Conservation (phyloP, 192 early-diverging fungal species). For the Coemansia sp. region DNA sequence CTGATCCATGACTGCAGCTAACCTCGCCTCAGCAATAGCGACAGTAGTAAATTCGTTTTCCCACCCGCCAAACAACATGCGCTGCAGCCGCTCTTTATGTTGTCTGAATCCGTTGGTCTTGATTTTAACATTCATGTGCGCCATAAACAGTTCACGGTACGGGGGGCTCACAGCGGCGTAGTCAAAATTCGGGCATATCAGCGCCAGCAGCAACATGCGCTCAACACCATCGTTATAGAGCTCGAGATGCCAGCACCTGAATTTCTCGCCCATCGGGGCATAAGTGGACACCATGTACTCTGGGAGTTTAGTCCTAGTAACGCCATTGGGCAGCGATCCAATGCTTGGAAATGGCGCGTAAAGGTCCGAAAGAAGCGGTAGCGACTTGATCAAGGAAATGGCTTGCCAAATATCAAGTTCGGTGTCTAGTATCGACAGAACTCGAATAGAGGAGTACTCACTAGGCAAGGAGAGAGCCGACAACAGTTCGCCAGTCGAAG, state of each 20-base stretch:
- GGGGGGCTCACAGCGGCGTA: background rate
- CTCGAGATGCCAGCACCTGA: background rate
- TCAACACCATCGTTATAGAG: background rate
- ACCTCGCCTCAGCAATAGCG: no score
- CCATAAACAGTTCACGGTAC: no score
- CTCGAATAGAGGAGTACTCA: background rate
- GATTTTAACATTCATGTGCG: no score
- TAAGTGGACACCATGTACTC: background rate
- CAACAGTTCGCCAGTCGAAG: background rate
- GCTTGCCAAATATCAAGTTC: background rate
- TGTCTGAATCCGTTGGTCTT: no score
- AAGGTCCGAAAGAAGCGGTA: background rate
- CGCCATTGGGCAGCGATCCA: background rate
- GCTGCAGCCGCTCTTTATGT: no score
- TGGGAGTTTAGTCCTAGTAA: background rate
- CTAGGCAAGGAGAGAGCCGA: background rate
- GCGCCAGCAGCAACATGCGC: background rate
- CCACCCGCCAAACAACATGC: no score
- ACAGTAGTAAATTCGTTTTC: no score
- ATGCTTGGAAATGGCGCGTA: no score
- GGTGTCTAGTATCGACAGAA: background rate
- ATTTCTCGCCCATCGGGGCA: background rate
- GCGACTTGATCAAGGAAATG: background rate
- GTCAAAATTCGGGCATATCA: background rate
- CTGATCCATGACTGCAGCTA: no score